Conservation (phyloP, 768 basidiomycete genomes). For the Suillus luteus region DNA sequence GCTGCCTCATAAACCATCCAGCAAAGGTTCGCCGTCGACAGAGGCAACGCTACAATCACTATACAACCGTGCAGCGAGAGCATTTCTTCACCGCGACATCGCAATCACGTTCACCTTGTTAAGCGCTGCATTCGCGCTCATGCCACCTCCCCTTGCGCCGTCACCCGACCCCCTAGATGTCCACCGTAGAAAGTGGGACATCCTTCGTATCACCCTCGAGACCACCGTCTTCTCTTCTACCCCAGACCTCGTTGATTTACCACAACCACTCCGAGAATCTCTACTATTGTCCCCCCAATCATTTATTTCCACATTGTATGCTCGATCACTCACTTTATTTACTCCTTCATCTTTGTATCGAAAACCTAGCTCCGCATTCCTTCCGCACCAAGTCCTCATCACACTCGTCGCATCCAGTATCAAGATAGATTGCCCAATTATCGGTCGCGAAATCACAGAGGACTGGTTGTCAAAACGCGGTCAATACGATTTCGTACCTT, state of each 20-base stretch:
- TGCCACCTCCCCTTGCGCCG: conserved; percentile 44
- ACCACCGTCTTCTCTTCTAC: conserved; percentile 66
- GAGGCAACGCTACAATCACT: conserved; percentile 64
- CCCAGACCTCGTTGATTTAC: conserved; percentile 43
- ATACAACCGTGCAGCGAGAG: conserved; percentile 75
- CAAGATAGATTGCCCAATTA: conserved; percentile 60
- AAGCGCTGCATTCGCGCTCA: conserved; percentile 64
- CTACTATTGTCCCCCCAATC: conserved; percentile 60
- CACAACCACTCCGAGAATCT: conserved; percentile 52
- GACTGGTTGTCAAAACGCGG: conserved; percentile 73
- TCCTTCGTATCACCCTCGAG: conserved; percentile 82
- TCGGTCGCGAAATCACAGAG: conserved; percentile 70
- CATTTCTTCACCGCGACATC: conserved; percentile 76
- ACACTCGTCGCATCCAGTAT: conserved; percentile 72
- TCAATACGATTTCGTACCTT: conserved; percentile 31
- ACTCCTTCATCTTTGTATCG: conserved; percentile 48
- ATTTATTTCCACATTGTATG: conserved; percentile 56
- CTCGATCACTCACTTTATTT: conserved; percentile 69
- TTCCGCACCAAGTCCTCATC: conserved; percentile 70
- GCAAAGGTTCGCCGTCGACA: conserved; percentile 30
- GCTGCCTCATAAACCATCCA: conserved; percentile 40
- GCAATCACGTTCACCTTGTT: conserved; percentile 64
- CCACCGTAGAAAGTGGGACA: conserved; percentile 81
- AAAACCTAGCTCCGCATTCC: conserved; percentile 50
- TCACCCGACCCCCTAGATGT: conserved; percentile 44